Conservation (phyloP, 1,139 yeast genomes). For the Blastobotrys aristatus region DNA sequence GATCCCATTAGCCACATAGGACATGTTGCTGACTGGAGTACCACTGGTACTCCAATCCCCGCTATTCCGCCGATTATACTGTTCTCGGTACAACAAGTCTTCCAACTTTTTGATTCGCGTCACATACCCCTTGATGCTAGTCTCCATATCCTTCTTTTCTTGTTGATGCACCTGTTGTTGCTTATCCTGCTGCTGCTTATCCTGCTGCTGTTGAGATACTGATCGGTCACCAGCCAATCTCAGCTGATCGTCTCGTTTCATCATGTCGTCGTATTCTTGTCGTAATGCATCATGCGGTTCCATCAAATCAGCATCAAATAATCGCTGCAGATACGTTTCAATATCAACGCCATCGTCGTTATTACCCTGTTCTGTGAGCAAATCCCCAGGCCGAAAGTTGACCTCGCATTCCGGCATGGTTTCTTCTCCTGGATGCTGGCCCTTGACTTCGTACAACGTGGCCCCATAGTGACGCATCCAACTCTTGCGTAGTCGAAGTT, state of each 20-base stretch:
- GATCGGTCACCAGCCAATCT: not conserved
- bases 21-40: conserved; percentile 8
- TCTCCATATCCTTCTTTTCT: not conserved
- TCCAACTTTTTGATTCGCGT: conserved; percentile 38
- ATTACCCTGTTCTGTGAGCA: too few relatives aligned
- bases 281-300: conserved; percentile 25
- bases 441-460: conserved; percentile 11
- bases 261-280: conserved; percentile 26
- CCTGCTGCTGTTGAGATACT: not conserved
- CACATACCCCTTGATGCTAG: conserved; percentile 30
- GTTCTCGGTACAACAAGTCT: conserved; percentile 36
- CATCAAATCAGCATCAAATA: conserved; percentile 21
- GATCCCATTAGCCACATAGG: conserved; percentile 7
- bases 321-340: conserved; percentile 21
- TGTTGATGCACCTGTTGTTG: conserved; percentile 3
- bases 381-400: too few relatives aligned
- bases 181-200: not conserved
- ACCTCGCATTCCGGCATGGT: not conserved
- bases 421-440: not conserved
- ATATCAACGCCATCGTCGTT: not conserved
- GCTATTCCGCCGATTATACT: conserved; percentile 19
- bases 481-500: conserved; percentile 48
- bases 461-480: conserved; percentile 47
- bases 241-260: conserved; percentile 11
- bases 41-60: conserved; percentile 10